Percentiles rank a stretch among this genome's conserved stretches.
phyloP scores from a whole-genome alignment of 257 asterid species.

The Nicotiana knightiana region DNA sequence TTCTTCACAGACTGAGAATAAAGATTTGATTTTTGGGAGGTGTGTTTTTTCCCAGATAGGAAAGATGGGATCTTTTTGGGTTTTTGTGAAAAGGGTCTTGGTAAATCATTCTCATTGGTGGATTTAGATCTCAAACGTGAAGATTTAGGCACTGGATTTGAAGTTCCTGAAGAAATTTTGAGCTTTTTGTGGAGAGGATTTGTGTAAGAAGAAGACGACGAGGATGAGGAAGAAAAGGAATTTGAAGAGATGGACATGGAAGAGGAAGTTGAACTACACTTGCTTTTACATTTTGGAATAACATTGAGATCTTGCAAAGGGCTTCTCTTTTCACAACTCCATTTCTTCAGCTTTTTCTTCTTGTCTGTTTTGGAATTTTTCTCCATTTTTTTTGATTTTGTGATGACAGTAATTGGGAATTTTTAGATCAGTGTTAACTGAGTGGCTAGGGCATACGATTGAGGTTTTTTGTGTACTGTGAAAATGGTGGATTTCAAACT shows the following conservation, averaged over 20 bases:
- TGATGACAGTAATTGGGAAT: background rate
- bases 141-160: constrained; percentile 19
- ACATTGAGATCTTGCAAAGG: constrained; percentile 41
- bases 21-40: constrained; percentile 28
- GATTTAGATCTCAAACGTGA: constrained; percentile 28
- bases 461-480: background rate
- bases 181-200: constrained; percentile 17
- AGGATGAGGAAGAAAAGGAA: constrained; percentile 16
- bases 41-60: constrained; percentile 22
- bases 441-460: background rate
- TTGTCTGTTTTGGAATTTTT: background rate
- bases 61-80: constrained; percentile 22
- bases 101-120: constrained; percentile 27
- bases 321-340: constrained; percentile 21
- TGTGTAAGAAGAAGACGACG: constrained; percentile 24
- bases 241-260: constrained; percentile 25
- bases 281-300: constrained; percentile 19
- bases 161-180: constrained; percentile 13
- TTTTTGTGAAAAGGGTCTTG: constrained; percentile 28
- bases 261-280: constrained; percentile 16
- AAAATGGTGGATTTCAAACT: background rate
- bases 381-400: background rate
- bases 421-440: background rate
- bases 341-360: background rate
- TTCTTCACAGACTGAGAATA: constrained; percentile 21